These are phyloP conservation scores for Penicillium chermesinum DNA, from an alignment of 495 filamentous ascomycete species.

Conservation along the genomic window DNA sequence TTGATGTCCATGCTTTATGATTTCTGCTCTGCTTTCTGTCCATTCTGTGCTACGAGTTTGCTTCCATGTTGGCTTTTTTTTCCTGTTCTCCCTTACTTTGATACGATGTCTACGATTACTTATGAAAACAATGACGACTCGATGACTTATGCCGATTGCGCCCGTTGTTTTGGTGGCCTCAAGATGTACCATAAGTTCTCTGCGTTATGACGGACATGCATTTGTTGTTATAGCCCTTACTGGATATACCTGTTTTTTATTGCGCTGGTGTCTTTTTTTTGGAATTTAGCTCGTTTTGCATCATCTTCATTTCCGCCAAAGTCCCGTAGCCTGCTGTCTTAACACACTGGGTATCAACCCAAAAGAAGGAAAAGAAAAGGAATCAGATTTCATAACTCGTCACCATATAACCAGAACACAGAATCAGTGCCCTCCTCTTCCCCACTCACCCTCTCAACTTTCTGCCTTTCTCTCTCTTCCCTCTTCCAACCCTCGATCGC, in stretches of 20 bases:
- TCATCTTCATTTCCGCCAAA: background rate
- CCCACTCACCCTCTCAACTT: constrained; percentile 13
- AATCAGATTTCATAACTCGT: no score
- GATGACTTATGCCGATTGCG: constrained; percentile 15
- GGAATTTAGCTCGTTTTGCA: background rate
- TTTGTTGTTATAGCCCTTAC: constrained; percentile 6
- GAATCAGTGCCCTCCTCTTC: no score
- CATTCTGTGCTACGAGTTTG: constrained; percentile 1
- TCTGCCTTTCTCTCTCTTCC: constrained; percentile 9
- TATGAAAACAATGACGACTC: constrained; percentile 21
- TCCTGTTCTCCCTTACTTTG: constrained; percentile 7
- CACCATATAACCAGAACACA: no score
- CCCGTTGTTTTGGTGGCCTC: constrained; percentile 10
- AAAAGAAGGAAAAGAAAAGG: no score
- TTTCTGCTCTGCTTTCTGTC: constrained; percentile 8
- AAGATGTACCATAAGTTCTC: constrained; percentile 22
- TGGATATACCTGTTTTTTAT: constrained; percentile 9
- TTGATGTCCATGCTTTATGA: constrained; percentile 2
- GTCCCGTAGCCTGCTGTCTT: no score
- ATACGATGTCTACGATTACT: constrained; percentile 22
- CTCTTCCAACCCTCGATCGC: constrained; percentile 21
- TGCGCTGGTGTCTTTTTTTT: constrained; percentile 5
- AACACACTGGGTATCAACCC: no score
- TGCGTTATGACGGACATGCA: constrained; percentile 6
- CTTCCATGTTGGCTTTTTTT: constrained; percentile 1